Conservation (phyloP, 495 filamentous ascomycete species). For the Lasiosphaeria miniovina region DNA sequence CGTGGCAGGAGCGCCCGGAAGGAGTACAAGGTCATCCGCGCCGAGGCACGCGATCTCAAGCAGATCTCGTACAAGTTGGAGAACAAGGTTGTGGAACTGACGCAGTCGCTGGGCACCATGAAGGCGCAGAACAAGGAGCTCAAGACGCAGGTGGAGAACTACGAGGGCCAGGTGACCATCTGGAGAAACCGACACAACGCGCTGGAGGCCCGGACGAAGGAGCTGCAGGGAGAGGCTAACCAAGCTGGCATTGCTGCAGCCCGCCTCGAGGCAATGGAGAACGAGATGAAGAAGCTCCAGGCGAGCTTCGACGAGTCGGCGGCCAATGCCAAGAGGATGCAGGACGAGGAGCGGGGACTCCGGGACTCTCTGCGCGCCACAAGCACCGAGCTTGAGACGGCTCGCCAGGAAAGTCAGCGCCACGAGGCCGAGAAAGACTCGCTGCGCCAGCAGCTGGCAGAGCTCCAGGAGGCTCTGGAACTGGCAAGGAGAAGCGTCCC, state of each 20-base stretch:
- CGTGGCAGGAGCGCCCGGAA: conserved; percentile 77
- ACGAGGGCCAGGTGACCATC: conserved; percentile 90
- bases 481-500: conserved; percentile 65
- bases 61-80: conserved; percentile 98
- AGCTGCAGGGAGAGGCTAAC: conserved; percentile 93
- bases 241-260: conserved; percentile 95
- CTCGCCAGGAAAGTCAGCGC: conserved; percentile 63
- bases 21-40: conserved; percentile 83
- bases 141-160: conserved; percentile 86
- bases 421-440: conserved; percentile 80
- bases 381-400: conserved; percentile 71
- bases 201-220: conserved; percentile 86
- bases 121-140: conserved; percentile 90
- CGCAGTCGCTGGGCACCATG: conserved; percentile 86
- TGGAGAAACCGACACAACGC: conserved; percentile 89
- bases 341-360: conserved; percentile 83
- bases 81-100: conserved; percentile 98
- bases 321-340: conserved; percentile 84
- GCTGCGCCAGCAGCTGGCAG: conserved; percentile 80
- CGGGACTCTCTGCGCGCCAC: conserved; percentile 73
- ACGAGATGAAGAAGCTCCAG: conserved; percentile 91
- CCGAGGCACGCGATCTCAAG: conserved; percentile 95
- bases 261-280: conserved; percentile 80
- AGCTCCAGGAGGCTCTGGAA: conserved; percentile 91
- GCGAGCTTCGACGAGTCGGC: conserved; percentile 80